These are phyloP conservation scores for Actinidia chinensis DNA, from an alignment of 179 eudicot species.

Conservation along the genomic window DNA sequence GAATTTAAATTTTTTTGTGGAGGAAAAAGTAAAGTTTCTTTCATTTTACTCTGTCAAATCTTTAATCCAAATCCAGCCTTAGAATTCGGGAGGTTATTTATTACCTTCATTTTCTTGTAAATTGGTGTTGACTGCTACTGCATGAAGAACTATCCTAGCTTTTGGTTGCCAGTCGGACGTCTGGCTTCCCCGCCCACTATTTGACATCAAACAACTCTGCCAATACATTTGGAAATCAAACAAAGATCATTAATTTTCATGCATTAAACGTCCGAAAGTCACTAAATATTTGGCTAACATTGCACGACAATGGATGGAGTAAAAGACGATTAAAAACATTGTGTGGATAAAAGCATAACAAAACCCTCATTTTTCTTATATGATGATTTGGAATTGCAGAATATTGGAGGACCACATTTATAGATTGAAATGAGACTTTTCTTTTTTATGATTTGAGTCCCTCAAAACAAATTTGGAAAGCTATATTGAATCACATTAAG, in stretches of 20 bases:
- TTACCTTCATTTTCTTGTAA: slow-evolving; percentile 77
- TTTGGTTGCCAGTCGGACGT: slow-evolving; percentile 79
- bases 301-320: too few relatives aligned
- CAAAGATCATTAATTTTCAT: background rate
- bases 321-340: too few relatives aligned
- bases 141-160: slow-evolving; percentile 66
- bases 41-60: too few relatives aligned
- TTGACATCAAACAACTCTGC: slow-evolving; percentile 68
- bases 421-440: too few relatives aligned
- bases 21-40: too few relatives aligned
- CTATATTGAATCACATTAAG: too few relatives aligned
- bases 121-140: slow-evolving; percentile 89
- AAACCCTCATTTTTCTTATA: too few relatives aligned
- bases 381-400: background rate
- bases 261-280: background rate
- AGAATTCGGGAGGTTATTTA: slow-evolving; percentile 5
- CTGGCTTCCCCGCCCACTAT: slow-evolving; percentile 66
- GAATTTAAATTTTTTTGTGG: background rate
- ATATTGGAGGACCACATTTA: background rate
- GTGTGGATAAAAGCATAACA: too few relatives aligned
- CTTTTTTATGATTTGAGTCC: too few relatives aligned
- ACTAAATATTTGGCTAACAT: background rate
- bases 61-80: background rate
- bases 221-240: slow-evolving; percentile 10
- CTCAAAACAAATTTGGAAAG: too few relatives aligned